phyloP scores from a whole-genome alignment of 345 rosid species.

The Boechera stricta region DNA sequence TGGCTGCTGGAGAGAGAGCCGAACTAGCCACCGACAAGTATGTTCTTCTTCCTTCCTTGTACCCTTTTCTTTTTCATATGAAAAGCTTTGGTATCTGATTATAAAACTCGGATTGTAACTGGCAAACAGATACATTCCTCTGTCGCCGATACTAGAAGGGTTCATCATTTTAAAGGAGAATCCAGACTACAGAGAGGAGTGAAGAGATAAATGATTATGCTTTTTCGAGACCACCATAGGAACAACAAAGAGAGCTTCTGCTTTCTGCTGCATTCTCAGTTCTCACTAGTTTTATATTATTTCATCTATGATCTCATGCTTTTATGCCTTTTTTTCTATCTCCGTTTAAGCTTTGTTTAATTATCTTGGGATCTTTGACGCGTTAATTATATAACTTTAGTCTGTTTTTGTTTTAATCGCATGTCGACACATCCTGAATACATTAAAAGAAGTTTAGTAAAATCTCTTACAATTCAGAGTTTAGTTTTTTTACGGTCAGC shows the following conservation, averaged over 20 bases:
- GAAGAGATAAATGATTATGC: constrained; percentile 4
- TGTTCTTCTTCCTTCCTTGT: constrained; percentile 26
- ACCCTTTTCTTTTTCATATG: background rate
- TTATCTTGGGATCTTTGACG: constrained; percentile 5
- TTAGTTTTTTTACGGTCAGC: no score
- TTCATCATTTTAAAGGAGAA: constrained; percentile 82
- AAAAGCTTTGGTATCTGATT: constrained; percentile 10
- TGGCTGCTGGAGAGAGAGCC: constrained; percentile 95
- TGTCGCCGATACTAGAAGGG: constrained; percentile 92
- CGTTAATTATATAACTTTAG: background rate
- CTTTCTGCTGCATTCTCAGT: constrained; percentile 4
- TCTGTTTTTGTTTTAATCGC: no score
- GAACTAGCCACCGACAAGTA: constrained; percentile 95
- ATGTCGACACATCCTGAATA: no score
- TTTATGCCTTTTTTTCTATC: background rate
- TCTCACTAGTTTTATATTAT: background rate
- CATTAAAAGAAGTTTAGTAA: no score
- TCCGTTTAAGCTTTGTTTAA: background rate
- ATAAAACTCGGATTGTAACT: background rate
- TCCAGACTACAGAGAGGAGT: constrained; percentile 81
- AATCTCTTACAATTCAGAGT: no score
- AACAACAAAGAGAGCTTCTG: constrained; percentile 4
- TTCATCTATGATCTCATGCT: constrained; percentile 2
- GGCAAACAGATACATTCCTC: constrained; percentile 74
- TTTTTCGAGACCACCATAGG: constrained; percentile 17